These are phyloP conservation scores for Stagonosporopsis tanaceti DNA, from an alignment of 2,329 filamentous ascomycete genomes.

Conservation along the genomic window DNA sequence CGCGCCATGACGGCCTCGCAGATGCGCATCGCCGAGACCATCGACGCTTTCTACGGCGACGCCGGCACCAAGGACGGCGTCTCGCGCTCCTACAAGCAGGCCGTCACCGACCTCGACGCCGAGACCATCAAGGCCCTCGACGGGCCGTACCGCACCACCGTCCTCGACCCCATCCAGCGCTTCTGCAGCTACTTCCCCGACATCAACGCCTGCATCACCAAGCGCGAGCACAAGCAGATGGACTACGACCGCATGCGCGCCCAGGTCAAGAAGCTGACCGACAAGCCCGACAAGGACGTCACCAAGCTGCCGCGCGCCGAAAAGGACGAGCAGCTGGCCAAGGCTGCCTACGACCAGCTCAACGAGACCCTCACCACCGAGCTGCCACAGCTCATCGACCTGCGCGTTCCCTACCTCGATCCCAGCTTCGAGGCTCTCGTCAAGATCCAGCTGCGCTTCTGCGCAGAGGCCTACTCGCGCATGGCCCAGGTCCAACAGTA, in stretches of 20 bases:
- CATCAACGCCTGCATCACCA: constrained; percentile 99
- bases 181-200: constrained; percentile 99
- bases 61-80: constrained; percentile 94
- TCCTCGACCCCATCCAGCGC: constrained; percentile 91
- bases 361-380: constrained; percentile 96
- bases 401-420: constrained; percentile 95
- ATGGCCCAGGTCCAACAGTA: constrained; percentile 99
- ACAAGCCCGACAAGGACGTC: constrained; percentile 98
- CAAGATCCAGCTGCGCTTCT: constrained; percentile 98
- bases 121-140: constrained; percentile 99
- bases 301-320: constrained; percentile 95
- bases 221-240: constrained; percentile 96
- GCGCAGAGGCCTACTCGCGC: constrained; percentile 93
- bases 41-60: constrained; percentile 98
- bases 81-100: constrained; percentile 96
- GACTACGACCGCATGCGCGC: constrained; percentile 97
- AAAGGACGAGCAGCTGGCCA: constrained; percentile 95
- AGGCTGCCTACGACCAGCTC: constrained; percentile 90
- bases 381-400: constrained; percentile 92
- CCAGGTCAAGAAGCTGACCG: constrained; percentile 94
- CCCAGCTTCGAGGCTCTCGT: constrained; percentile 97
- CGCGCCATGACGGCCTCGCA: constrained; percentile 99
- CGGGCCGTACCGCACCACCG: constrained; percentile 91
- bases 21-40: constrained; percentile 99
- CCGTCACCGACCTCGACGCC: constrained; percentile 94